Percentiles rank a stretch among this genome's conserved stretches.
phyloP scores from a whole-genome alignment of 2,329 filamentous ascomycete genomes.

The Colletotrichum viniferum region DNA sequence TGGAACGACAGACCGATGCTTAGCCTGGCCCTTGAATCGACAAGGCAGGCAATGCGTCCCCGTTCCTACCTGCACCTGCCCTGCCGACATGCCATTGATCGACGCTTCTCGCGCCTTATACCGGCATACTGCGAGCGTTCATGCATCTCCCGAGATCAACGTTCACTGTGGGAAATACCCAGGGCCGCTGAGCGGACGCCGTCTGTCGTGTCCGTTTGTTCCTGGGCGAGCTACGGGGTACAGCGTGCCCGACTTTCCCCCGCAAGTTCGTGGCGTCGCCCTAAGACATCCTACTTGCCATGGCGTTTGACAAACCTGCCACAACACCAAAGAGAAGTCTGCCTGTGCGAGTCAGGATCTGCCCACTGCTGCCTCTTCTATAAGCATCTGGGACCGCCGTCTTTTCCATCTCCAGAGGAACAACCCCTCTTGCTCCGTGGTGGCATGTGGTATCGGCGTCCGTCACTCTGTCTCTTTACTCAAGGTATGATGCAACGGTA shows the following conservation, averaged over 20 bases:
- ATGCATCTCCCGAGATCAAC: background rate
- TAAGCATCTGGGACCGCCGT: slow-evolving; percentile 7
- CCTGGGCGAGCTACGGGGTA: background rate
- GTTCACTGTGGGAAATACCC: background rate
- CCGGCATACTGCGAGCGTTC: background rate
- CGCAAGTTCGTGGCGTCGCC: slow-evolving; percentile 17
- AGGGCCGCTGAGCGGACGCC: background rate
- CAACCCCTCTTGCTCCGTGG: background rate
- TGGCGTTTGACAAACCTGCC: slow-evolving; percentile 21
- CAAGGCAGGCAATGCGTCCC: background rate
- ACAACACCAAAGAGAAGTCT: slow-evolving; percentile 5
- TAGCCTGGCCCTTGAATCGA: background rate
- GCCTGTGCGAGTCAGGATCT: slow-evolving; percentile 9
- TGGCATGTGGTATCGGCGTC: background rate
- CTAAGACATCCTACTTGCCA: slow-evolving; percentile 18
- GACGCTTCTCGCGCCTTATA: background rate
- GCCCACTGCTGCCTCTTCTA: slow-evolving; percentile 1
- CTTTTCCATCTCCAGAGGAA: slow-evolving; percentile 16
- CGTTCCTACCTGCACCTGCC: background rate
- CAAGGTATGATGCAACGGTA: background rate
- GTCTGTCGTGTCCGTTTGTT: background rate
- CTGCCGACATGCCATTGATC: background rate
- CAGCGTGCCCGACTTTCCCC: background rate
- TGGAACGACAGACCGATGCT: background rate
- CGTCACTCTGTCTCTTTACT: background rate